Percentiles rank a stretch among this genome's conserved stretches.
Conservation (phyloP, 2,329 filamentous ascomycete species). For the Gnomoniopsis sp. region DNA sequence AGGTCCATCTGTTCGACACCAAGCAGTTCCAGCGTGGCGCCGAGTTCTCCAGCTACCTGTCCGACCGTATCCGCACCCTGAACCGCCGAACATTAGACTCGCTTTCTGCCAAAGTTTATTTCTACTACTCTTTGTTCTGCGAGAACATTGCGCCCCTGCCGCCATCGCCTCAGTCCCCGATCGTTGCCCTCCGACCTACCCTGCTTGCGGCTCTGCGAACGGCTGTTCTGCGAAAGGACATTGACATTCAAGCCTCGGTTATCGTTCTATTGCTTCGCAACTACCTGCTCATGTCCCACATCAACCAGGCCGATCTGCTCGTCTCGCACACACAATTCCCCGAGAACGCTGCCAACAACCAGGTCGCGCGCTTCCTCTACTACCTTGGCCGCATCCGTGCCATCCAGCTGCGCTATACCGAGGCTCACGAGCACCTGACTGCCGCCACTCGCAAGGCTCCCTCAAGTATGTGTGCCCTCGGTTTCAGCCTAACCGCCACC, state of each 20-base stretch:
- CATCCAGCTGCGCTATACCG: slow-evolving; percentile 94
- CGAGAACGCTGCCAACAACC: slow-evolving; percentile 91
- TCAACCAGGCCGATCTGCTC: slow-evolving; percentile 91
- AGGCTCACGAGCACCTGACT: slow-evolving; percentile 90
- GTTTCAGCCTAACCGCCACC: slow-evolving; percentile 93
- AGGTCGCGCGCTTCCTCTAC: slow-evolving; percentile 95
- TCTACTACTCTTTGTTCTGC: slow-evolving; percentile 95
- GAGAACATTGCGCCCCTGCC: slow-evolving; percentile 86
- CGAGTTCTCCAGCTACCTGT: slow-evolving; percentile 78
- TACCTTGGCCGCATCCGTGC: slow-evolving; percentile 95
- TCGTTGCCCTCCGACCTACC: slow-evolving; percentile 81
- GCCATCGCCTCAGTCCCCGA: slow-evolving; percentile 81
- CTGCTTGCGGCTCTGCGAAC: slow-evolving; percentile 87
- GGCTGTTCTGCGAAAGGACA: slow-evolving; percentile 93
- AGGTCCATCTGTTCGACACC: slow-evolving; percentile 85
- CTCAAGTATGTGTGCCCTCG: slow-evolving; percentile 80
- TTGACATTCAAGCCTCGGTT: slow-evolving; percentile 94
- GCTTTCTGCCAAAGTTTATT: slow-evolving; percentile 92
- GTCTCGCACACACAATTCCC: slow-evolving; percentile 96
- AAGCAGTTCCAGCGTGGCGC: slow-evolving; percentile 78
- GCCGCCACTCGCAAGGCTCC: slow-evolving; percentile 94
- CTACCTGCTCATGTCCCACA: slow-evolving; percentile 94
- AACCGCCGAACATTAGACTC: slow-evolving; percentile 95
- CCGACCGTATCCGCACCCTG: slow-evolving; percentile 79
- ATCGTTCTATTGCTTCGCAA: slow-evolving; percentile 93